Base-by-base conservation (phyloP, 805 yeast genomes). In the Schizosaccharomyces pombe region DNA sequence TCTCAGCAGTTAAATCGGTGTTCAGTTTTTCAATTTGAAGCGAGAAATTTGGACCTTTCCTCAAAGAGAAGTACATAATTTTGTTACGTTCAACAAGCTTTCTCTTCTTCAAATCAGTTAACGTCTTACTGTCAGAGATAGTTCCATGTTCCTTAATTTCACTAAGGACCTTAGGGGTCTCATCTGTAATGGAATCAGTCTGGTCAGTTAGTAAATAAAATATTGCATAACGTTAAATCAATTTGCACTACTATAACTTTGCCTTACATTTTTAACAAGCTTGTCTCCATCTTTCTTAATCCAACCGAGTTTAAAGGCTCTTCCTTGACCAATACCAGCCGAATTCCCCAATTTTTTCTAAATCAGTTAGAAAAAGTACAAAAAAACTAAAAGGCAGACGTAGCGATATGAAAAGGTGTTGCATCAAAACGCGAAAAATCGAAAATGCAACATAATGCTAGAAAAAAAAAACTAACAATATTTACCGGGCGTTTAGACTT, bases 301-400 rank as follows among this genome's bases (percentile, higher is more conserved):
- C 99, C 99, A 91, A 47, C 94, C 93, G 67, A 87, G 87, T 69
- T 86, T 89, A 76, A 91, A 93, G 16, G 97, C 99, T 63, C 87
- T 80, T 61, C 94, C 94, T 71, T 91, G 98, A 58, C 98, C 99
- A 59, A 89, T 75, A 61, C 80, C 80, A 58, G 96, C 97, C 57
- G 33, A 29, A 5, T 30, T 30, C 9, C 53, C 53, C n/a, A 49
- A 30, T 49, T 49, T 30, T 11, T 19, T 19, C 34, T 37, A 37
- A 37, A 6, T 16, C n/a, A 37, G 22, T 37, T 11, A 37, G 43
- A 14, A 37, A 37, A 19, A 34, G 19, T 37, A 16, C n/a, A n/a
- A n/a, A n/a, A n/a, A n/a, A n/a, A n/a, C n/a, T n/a, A n/a, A n/a
- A n/a, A n/a, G n/a, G n/a, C n/a, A n/a, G n/a, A n/a, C n/a, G n/a